phyloP scores from a whole-genome alignment of 2,329 filamentous ascomycete genomes.

The Pseudofabraea citricarpa region DNA sequence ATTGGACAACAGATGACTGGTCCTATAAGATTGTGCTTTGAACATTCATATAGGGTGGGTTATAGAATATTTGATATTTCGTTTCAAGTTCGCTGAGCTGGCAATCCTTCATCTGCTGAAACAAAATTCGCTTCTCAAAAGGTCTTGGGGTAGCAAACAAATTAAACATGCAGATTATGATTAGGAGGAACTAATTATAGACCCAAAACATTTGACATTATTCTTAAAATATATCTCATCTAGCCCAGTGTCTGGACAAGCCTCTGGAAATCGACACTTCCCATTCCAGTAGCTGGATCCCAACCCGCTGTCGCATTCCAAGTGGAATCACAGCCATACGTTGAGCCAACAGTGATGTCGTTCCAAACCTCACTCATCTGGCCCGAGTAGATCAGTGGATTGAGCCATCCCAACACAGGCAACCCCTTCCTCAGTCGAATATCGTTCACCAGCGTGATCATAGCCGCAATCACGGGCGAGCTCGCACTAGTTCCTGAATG shows the following conservation, averaged over 20 bases:
- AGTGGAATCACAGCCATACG: constrained; percentile 17
- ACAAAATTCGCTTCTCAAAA: too few species aligned
- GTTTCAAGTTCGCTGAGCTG: too few species aligned
- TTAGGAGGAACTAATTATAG: too few species aligned
- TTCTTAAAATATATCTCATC: too few species aligned
- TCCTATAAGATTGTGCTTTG: too few species aligned
- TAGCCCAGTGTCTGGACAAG: background rate
- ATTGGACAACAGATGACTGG: too few species aligned
- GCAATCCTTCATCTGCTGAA: too few species aligned
- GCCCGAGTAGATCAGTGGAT: constrained; percentile 47
- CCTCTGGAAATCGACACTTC: constrained; percentile 15
- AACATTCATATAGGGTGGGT: too few species aligned
- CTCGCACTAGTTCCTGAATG: constrained; percentile 29
- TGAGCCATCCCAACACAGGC: constrained; percentile 9
- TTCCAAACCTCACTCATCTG: constrained; percentile 20
- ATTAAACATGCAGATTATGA: too few species aligned
- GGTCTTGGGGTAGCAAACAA: too few species aligned
- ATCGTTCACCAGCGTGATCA: constrained; percentile 34
- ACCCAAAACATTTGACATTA: too few species aligned
- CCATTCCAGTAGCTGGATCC: constrained; percentile 41
- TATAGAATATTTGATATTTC: too few species aligned
- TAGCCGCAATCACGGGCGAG: constrained; percentile 49
- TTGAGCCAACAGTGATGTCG: constrained; percentile 33
- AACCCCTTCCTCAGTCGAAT: constrained; percentile 7
- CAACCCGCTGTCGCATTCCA: constrained; percentile 36